phyloP scores from a whole-genome alignment of 805 yeast genomes.

The Groenewaldozyma tartarivorans region DNA sequence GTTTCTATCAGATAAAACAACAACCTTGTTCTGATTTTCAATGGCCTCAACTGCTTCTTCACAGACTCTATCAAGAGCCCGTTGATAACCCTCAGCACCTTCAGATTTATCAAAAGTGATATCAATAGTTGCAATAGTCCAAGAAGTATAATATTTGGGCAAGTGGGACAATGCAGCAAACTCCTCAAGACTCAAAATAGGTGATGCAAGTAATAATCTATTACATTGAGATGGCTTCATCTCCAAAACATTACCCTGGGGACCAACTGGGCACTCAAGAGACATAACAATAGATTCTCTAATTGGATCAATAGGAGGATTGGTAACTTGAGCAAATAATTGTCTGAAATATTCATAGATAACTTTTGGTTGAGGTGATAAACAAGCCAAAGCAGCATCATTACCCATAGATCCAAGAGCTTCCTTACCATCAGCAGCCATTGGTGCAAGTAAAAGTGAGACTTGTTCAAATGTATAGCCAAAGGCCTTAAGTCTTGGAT shows the following conservation, averaged over 20 bases:
- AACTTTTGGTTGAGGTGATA: conserved; percentile 84
- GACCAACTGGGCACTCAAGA: conserved; percentile 92
- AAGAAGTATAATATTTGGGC: conserved; percentile 66
- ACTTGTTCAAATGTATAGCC: conserved; percentile 95
- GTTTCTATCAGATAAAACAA: conserved; percentile 66
- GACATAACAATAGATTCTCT: conserved; percentile 97
- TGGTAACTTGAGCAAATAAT: conserved; percentile 95
- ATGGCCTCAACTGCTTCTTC: conserved; percentile 81
- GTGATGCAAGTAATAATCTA: conserved; percentile 73
- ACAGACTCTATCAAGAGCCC: conserved; percentile 78
- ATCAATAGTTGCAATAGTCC: conserved; percentile 78
- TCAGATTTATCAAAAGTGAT: conserved; percentile 78
- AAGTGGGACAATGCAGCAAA: conserved; percentile 67
- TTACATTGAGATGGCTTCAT: conserved; percentile 90
- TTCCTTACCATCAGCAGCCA: conserved; percentile 89
- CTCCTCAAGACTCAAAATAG: conserved; percentile 67
- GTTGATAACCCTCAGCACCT: conserved; percentile 78
- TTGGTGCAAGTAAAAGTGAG: conserved; percentile 74
- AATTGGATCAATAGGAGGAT: conserved; percentile 98
- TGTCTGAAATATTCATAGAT: conserved; percentile 92
- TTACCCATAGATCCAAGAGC: conserved; percentile 98
- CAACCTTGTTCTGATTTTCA: conserved; percentile 60
- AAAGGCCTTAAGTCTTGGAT: conserved; percentile 74
- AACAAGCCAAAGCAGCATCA: conserved; percentile 90
- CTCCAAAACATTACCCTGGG: conserved; percentile 94